Percentiles rank a stretch among this genome's conserved stretches.
These are phyloP conservation scores for Apocynum venetum DNA, from an alignment of 257 asterid species.

Conservation along the genomic window DNA sequence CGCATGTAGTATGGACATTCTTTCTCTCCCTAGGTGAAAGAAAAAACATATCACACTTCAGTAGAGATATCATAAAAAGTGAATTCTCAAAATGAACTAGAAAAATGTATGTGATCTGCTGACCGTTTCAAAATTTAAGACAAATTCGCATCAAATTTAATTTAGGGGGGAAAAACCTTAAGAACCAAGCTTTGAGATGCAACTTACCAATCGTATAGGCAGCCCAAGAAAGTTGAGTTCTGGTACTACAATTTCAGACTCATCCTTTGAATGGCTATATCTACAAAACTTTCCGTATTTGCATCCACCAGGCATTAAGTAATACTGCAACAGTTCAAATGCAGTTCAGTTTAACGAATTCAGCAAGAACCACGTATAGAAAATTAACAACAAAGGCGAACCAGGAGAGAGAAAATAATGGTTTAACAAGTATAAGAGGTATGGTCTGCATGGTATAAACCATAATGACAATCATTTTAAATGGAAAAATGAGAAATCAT, in stretches of 20 bases:
- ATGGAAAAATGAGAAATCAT: not conserved
- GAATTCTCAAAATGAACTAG: not conserved
- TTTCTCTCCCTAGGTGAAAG: conserved; percentile 34
- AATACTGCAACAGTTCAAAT: conserved; percentile 51
- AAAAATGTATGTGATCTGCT: not conserved
- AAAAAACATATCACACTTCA: not conserved
- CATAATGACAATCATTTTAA: not conserved
- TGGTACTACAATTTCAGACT: conserved; percentile 26
- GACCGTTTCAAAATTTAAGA: not conserved
- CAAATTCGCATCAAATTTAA: conserved; percentile 9
- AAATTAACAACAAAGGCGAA: not conserved
- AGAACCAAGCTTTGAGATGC: conserved; percentile 9
- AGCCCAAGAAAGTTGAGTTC: conserved; percentile 68
- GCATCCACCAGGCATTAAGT: conserved; percentile 70
- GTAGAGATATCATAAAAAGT: not conserved
- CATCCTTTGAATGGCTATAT: conserved; percentile 48
- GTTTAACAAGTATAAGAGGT: not conserved
- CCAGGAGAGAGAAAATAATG: not conserved
- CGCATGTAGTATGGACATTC: conserved; percentile 43
- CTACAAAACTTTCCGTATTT: conserved; percentile 62
- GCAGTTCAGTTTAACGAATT: not conserved
- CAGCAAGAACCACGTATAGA: not conserved
- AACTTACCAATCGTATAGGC: conserved; percentile 61
- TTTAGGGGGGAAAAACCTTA: not conserved
- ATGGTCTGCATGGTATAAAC: not conserved